Percentiles rank a stretch among this genome's conserved stretches.
Conservation (phyloP, 257 asterid species). For the Salvia miltiorrhiza region DNA sequence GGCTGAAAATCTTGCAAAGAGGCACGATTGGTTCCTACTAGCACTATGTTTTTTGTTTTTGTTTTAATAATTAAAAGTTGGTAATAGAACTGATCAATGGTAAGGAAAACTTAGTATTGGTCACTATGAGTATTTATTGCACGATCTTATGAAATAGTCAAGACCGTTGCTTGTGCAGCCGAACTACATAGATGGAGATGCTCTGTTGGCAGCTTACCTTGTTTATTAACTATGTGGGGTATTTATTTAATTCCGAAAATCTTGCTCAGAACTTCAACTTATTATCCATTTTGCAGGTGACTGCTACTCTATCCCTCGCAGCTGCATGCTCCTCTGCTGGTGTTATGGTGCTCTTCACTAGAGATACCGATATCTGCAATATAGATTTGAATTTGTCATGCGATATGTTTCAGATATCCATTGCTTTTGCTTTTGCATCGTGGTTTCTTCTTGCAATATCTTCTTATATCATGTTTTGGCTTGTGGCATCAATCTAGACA, state of each 20-base stretch:
- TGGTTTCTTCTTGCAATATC: conserved; percentile 88
- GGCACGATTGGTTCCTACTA: background rate
- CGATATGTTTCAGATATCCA: conserved; percentile 61
- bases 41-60: background rate
- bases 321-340: conserved; percentile 96
- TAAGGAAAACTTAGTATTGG: background rate
- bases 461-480: conserved; percentile 83
- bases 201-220: background rate
- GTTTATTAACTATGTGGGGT: background rate
- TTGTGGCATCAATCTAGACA: conserved; percentile 56
- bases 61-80: too few relatives aligned
- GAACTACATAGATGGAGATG: background rate
- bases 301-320: conserved; percentile 76
- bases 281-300: conserved; percentile 52
- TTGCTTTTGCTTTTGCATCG: conserved; percentile 67
- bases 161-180: background rate
- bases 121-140: background rate
- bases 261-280: background rate
- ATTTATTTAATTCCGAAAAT: background rate
- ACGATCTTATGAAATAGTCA: background rate
- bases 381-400: conserved; percentile 45
- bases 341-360: conserved; percentile 59
- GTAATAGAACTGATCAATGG: too few relatives aligned
- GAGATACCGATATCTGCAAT: conserved; percentile 59
- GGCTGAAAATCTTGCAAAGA: background rate